phyloP scores from a whole-genome alignment of 345 rosid genomes.

The Populus pruinosa region DNA sequence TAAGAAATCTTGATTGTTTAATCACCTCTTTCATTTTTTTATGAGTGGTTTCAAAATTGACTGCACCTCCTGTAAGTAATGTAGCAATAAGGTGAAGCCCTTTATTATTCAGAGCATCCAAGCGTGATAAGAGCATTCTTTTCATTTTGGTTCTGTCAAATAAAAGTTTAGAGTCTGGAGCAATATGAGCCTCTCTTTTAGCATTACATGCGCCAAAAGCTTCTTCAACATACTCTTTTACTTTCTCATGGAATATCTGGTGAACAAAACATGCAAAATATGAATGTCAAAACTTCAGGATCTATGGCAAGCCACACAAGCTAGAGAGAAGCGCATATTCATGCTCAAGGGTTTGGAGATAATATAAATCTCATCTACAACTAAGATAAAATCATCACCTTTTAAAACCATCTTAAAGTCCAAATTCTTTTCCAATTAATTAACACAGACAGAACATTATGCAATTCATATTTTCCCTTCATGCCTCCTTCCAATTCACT shows the following conservation, averaged over 20 bases:
- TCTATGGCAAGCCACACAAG: background rate
- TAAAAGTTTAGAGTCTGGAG: slow-evolving; percentile 20
- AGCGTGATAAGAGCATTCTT: slow-evolving; percentile 34
- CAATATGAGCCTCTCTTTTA: slow-evolving; percentile 20
- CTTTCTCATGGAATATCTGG: slow-evolving; percentile 63
- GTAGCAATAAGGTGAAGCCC: slow-evolving; percentile 59
- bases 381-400: no score
- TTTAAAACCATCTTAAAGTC: no score
- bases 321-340: background rate
- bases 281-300: background rate
- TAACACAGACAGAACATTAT: no score
- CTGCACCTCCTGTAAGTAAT: slow-evolving; percentile 45
- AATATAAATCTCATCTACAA: no score
- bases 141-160: slow-evolving; percentile 26
- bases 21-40: slow-evolving; percentile 53
- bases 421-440: no score
- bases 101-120: slow-evolving; percentile 55
- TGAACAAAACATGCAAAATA: slow-evolving; percentile 8
- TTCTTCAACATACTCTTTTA: slow-evolving; percentile 53
- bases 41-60: slow-evolving; percentile 49
- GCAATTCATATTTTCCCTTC: no score
- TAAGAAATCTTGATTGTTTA: slow-evolving; percentile 34
- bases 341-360: background rate
- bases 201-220: slow-evolving; percentile 45
- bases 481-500: no score